Evolutionary conservation across 2,329 filamentous ascomycete species (phyloP).

Genomic region (Furcasterigmium furcatum): DNA sequence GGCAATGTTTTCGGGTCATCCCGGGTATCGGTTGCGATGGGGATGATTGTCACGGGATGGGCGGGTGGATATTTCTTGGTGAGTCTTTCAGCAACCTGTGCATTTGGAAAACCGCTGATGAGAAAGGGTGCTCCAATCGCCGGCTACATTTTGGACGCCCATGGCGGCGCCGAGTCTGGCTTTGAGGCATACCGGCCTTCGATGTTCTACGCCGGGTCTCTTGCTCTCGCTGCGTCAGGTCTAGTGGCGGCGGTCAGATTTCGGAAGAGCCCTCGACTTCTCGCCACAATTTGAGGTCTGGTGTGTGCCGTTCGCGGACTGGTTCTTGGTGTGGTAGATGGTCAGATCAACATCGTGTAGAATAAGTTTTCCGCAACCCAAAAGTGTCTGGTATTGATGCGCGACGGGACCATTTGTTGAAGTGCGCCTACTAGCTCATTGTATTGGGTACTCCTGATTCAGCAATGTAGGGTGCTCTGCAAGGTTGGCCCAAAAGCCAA

Average conservation of each 20-base stretch:
- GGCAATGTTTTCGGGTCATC: conserved; percentile 55
- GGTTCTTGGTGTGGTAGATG: no score
- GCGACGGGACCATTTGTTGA: no score
- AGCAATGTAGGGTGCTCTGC: conserved; percentile 15
- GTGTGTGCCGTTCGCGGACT: no score
- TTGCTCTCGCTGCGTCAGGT: conserved; percentile 42
- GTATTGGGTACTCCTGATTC: not conserved
- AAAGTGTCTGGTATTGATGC: no score
- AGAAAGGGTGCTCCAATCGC: conserved; percentile 53
- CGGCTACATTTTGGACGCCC: conserved; percentile 53
- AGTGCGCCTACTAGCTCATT: no score
- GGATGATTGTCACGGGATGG: conserved; percentile 61
- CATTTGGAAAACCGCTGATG: no score
- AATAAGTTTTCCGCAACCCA: no score
- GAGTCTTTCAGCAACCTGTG: conserved; percentile 14
- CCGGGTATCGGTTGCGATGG: conserved; percentile 53
- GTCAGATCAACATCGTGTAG: no score
- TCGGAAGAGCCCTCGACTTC: no score
- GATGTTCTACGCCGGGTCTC: conserved; percentile 58
- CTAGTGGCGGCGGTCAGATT: conserved; percentile 39
- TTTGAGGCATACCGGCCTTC: conserved; percentile 54
- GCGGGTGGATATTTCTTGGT: conserved; percentile 58
- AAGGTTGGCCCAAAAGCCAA: conserved; percentile 13
- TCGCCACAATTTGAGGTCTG: no score
- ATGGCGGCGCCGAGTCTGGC: conserved; percentile 45